These are phyloP conservation scores for Staphylotrichum tortipilum DNA, from an alignment of 495 filamentous ascomycete genomes.

Conservation along the genomic window DNA sequence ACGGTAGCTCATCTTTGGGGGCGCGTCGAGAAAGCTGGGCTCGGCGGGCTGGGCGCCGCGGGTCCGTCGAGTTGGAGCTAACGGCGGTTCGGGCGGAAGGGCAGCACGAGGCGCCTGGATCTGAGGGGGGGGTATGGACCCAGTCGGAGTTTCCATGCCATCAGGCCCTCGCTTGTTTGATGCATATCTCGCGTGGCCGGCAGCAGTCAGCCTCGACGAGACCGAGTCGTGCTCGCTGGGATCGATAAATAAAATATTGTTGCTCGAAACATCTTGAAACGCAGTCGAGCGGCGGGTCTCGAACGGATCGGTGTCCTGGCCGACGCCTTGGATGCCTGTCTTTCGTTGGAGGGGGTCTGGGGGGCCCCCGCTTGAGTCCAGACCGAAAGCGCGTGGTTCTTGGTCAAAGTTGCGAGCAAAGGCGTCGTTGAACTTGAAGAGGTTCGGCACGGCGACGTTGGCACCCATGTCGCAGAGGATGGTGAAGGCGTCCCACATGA, in stretches of 20 bases:
- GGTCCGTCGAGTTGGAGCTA: constrained; percentile 56
- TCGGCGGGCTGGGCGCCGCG: constrained; percentile 51
- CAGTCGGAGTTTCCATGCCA: constrained; percentile 34
- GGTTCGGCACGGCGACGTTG: constrained; percentile 66
- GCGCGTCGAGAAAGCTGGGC: constrained; percentile 47
- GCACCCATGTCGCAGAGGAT: constrained; percentile 63
- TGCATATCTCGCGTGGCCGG: constrained; percentile 30
- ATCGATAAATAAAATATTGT: constrained; percentile 26
- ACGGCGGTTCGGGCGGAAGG: constrained; percentile 48
- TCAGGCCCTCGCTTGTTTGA: constrained; percentile 20
- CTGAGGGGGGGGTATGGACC: constrained; percentile 20
- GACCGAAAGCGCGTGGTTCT: constrained; percentile 16
- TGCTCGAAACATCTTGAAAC: constrained; percentile 28
- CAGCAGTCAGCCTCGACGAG: constrained; percentile 33
- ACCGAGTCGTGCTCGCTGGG: constrained; percentile 34
- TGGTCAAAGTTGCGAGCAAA: constrained; percentile 35
- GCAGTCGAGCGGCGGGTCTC: constrained; percentile 28
- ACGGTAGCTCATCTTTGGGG: constrained; percentile 54
- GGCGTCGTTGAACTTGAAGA: constrained; percentile 63
- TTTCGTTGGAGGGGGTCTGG: constrained; percentile 33
- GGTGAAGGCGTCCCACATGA: constrained; percentile 96
- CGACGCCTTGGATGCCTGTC: constrained; percentile 23
- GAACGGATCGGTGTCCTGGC: constrained; percentile 39
- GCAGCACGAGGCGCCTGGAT: constrained; percentile 27
- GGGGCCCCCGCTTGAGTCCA: constrained; percentile 25